Evolutionary conservation across 78 protist genomes (phyloP).

Genomic region (Cyanophora paradoxa): DNA sequence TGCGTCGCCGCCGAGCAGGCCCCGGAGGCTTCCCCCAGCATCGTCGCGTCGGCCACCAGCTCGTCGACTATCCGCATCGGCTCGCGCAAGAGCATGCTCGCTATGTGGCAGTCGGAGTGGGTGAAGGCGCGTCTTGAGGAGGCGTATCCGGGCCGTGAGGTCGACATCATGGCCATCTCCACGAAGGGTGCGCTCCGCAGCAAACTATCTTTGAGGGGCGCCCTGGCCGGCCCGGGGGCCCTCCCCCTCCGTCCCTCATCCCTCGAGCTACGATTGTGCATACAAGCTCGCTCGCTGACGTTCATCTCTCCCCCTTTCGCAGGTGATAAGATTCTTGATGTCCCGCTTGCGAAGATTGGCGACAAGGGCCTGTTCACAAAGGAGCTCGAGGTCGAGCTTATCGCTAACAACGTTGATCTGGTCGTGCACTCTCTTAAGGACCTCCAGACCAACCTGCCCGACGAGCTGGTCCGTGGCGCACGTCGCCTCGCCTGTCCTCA

Average conservation of each 20-base stretch:
- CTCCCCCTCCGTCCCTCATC: too few relatives aligned
- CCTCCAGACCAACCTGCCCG: slow-evolving; percentile 57
- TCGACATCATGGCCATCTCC: slow-evolving; percentile 52
- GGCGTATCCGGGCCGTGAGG: slow-evolving; percentile 15
- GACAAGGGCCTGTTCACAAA: slow-evolving; percentile 73
- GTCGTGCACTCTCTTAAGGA: slow-evolving; percentile 70
- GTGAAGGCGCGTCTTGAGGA: slow-evolving; percentile 30
- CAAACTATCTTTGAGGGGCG: too few relatives aligned
- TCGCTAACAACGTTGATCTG: slow-evolving; percentile 48
- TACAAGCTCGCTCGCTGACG: too few relatives aligned
- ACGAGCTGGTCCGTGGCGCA: slow-evolving; percentile 55
- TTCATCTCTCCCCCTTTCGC: too few relatives aligned
- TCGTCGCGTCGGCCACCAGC: too few relatives aligned
- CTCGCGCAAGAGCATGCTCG: slow-evolving; percentile 50
- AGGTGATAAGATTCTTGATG: slow-evolving; percentile 59
- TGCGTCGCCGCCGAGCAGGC: too few relatives aligned
- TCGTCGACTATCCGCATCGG: slow-evolving; percentile 40
- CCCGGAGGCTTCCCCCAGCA: too few relatives aligned
- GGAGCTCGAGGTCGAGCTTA: slow-evolving; percentile 60
- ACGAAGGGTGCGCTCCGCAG: too few relatives aligned
- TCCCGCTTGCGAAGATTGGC: slow-evolving; percentile 60
- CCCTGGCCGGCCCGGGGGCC: too few relatives aligned
- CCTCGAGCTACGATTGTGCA: too few relatives aligned
- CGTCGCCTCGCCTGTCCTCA: too few relatives aligned
- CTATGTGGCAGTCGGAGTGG: slow-evolving; percentile 50